Conservation (phyloP, 139 green algal genomes). For the Pycnococcus provasolii region DNA sequence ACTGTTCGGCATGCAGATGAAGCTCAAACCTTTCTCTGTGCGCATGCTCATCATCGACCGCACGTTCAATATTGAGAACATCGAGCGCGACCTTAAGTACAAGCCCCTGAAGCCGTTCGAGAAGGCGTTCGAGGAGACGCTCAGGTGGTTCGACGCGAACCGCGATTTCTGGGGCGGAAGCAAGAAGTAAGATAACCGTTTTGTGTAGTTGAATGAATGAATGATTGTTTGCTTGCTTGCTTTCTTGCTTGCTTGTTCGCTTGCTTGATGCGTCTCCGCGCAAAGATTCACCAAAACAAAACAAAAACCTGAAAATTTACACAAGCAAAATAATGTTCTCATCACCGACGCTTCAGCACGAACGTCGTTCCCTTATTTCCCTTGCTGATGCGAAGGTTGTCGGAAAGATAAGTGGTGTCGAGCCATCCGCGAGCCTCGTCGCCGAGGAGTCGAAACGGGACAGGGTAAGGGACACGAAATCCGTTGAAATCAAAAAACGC, state of each 20-base stretch:
- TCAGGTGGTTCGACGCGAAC: no score
- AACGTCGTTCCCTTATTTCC: conserved; percentile 41
- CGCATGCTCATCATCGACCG: conserved; percentile 34
- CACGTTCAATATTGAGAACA: conserved; percentile 24
- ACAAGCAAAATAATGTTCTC: no score
- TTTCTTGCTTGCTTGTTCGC: no score
- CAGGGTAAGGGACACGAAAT: conserved; percentile 68
- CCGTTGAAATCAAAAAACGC: conserved; percentile 68
- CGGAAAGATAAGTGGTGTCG: conserved; percentile 35
- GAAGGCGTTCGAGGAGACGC: not conserved
- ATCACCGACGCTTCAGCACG: conserved; percentile 16
- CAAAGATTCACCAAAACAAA: no score
- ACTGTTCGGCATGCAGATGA: not conserved
- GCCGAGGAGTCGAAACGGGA: conserved; percentile 85
- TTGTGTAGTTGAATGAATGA: no score
- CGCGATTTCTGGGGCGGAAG: no score
- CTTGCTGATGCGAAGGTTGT: conserved; percentile 25
- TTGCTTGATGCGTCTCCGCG: no score
- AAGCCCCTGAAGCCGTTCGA: conserved; percentile 15
- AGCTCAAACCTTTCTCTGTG: conserved; percentile 19
- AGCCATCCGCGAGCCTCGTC: conserved; percentile 81
- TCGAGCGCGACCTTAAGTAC: conserved; percentile 23
- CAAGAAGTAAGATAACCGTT: no score
- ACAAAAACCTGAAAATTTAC: no score
- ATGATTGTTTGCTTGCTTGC: no score